Percentiles rank a stretch among this genome's conserved stretches.
These are phyloP conservation scores for Vitellaria paradoxa DNA, from an alignment of 179 eudicot genomes.

Conservation along the genomic window DNA sequence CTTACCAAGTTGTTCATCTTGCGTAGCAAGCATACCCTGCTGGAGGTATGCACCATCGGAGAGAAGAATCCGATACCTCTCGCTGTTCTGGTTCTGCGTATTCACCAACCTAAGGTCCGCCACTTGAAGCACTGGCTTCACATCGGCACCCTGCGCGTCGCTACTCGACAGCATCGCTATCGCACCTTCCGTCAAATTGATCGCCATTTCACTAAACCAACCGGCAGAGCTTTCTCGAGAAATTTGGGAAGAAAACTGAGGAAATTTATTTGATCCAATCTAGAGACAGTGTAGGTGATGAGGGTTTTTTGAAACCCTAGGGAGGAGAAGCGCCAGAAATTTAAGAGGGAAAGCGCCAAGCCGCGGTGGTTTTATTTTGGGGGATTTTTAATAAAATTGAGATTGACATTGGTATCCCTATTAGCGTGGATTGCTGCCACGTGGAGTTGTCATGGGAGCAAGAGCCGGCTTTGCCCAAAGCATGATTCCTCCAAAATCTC, in stretches of 20 bases:
- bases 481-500: no score
- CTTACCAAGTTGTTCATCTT: slow-evolving; percentile 60
- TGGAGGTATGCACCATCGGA: slow-evolving; percentile 67
- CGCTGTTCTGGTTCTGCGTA: slow-evolving; percentile 29
- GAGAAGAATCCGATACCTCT: slow-evolving; percentile 56
- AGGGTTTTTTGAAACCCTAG: slow-evolving; percentile 21
- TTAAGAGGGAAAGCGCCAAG: slow-evolving; percentile 6
- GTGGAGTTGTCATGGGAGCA: not conserved
- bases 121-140: slow-evolving; percentile 59
- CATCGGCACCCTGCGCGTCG: slow-evolving; percentile 20
- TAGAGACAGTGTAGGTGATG: not conserved
- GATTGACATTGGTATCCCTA: not conserved
- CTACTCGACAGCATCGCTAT: slow-evolving; percentile 39
- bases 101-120: slow-evolving; percentile 51
- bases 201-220: slow-evolving; percentile 24
- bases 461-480: not conserved
- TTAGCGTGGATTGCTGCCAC: not conserved
- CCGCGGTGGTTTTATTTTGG: not conserved
- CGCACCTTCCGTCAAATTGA: slow-evolving; percentile 48
- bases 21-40: slow-evolving; percentile 88
- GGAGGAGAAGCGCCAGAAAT: slow-evolving; percentile 12
- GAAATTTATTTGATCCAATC: not conserved
- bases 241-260: not conserved
- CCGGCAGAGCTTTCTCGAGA: not conserved
- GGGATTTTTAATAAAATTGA: not conserved